These are phyloP conservation scores for Thoreauomyces humboldtii DNA, from an alignment of 192 early-diverging fungal species.

Conservation along the genomic window DNA sequence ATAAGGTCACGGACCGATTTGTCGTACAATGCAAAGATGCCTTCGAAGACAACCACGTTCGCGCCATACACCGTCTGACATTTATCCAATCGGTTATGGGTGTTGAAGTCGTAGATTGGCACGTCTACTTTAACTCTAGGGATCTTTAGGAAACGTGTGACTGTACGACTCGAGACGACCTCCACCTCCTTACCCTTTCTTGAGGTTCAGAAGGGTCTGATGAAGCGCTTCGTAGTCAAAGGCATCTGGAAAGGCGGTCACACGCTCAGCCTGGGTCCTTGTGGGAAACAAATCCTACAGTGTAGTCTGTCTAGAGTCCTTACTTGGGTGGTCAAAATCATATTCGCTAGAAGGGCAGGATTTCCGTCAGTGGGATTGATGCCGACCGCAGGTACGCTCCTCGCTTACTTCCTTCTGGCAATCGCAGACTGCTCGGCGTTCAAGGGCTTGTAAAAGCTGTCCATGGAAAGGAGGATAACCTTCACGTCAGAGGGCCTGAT, in stretches of 20 bases:
- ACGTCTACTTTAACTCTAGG: constrained; percentile 65
- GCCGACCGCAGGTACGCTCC: not conserved
- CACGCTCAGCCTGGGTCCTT: not conserved
- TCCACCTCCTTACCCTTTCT: constrained; percentile 32
- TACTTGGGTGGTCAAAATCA: constrained; percentile 88
- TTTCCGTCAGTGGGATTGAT: not conserved
- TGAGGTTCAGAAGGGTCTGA: constrained; percentile 70
- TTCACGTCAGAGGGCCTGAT: too few species aligned
- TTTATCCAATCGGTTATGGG: constrained; percentile 74
- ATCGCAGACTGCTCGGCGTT: constrained; percentile 66
- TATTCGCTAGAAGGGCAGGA: constrained; percentile 69
- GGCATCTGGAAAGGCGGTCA: constrained; percentile 50
- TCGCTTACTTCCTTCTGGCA: constrained; percentile 49
- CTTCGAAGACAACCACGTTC: constrained; percentile 95
- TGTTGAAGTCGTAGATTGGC: constrained; percentile 89
- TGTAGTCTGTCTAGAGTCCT: not conserved
- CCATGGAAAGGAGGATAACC: constrained; percentile 86
- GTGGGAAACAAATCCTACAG: not conserved
- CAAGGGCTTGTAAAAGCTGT: constrained; percentile 90
- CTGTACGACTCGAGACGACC: too few species aligned
- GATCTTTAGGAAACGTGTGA: too few species aligned
- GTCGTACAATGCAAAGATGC: constrained; percentile 95
- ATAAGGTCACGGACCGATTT: constrained; percentile 74
- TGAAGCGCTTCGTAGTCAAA: constrained; percentile 81
- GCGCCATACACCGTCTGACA: constrained; percentile 82